phyloP scores from a whole-genome alignment of 768 basidiomycete species.

The Lactarius vividus region DNA sequence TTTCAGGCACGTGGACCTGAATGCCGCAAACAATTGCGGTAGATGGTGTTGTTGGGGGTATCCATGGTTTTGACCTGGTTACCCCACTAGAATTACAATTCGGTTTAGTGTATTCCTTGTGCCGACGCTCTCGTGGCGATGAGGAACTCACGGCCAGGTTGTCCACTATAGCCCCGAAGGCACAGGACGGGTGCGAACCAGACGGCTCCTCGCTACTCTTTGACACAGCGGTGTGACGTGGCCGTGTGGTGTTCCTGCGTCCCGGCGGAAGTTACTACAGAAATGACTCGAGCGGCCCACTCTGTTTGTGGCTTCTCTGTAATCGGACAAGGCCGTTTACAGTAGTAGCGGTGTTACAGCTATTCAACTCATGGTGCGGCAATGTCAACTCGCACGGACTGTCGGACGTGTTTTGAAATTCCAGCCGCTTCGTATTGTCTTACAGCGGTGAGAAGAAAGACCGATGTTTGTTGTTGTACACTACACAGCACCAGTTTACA shows the following conservation, averaged over 20 bases:
- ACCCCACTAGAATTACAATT: background rate
- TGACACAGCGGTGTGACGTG: background rate
- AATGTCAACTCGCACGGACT: background rate
- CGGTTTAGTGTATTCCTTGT: background rate
- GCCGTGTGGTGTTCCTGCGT: too few relatives aligned
- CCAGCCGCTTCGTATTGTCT: background rate
- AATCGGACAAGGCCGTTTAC: background rate
- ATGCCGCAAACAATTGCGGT: background rate
- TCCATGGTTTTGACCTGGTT: background rate
- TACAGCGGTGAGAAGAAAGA: background rate
- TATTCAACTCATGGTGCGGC: background rate
- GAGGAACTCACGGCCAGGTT: background rate
- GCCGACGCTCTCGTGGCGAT: background rate
- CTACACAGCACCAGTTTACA: too few relatives aligned
- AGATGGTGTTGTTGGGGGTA: background rate
- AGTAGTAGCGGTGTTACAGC: background rate
- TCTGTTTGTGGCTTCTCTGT: background rate
- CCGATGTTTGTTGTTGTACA: background rate
- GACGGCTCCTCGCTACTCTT: background rate
- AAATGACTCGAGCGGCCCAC: background rate
- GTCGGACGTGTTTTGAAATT: background rate
- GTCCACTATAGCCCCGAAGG: background rate
- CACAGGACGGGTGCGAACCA: background rate
- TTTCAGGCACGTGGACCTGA: background rate
- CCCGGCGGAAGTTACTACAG: background rate